These are phyloP conservation scores for Backusella parvicylindrica DNA, from an alignment of 192 early-diverging fungal genomes.

Conservation along the genomic window DNA sequence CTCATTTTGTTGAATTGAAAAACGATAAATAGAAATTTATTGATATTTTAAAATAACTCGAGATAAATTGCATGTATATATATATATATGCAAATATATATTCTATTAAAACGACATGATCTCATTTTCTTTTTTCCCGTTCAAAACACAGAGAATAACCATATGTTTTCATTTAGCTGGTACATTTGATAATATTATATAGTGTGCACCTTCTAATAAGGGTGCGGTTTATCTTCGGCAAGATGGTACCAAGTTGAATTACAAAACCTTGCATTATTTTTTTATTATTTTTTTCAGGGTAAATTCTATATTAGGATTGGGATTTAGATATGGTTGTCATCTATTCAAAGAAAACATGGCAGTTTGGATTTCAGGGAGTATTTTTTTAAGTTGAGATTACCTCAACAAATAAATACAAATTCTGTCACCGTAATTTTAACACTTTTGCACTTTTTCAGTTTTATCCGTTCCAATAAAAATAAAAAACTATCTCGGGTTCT, in stretches of 20 bases:
- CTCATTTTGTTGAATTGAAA: background rate
- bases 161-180: background rate
- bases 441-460: background rate
- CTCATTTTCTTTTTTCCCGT: background rate
- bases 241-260: background rate
- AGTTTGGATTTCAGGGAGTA: background rate
- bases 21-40: background rate
- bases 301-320: background rate
- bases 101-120: background rate
- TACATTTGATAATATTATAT: background rate
- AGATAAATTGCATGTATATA: background rate
- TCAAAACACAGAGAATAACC: background rate
- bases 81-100: background rate
- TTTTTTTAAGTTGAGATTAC: background rate
- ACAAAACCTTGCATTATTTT: background rate
- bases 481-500: background rate
- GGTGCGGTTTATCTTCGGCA: background rate
- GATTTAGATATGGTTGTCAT: background rate
- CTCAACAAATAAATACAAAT: background rate
- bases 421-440: background rate
- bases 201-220: background rate
- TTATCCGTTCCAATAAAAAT: background rate
- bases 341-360: background rate
- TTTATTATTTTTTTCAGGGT: background rate
- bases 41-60: background rate